These are phyloP conservation scores for Senecio squalidus DNA, from an alignment of 140 eudicot genomes.

Conservation along the genomic window DNA sequence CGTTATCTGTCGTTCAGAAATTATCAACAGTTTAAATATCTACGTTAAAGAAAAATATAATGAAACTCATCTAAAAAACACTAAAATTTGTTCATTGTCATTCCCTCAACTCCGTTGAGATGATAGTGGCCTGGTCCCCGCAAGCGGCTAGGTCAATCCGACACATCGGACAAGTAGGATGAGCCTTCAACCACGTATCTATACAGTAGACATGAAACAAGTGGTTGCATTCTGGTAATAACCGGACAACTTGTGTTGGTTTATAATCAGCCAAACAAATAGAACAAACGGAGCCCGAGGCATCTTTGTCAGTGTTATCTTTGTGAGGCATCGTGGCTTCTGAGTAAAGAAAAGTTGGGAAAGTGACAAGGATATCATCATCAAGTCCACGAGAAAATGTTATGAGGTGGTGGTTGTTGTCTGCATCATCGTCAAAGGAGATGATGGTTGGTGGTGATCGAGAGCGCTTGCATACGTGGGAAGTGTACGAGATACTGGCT, in stretches of 20 bases:
- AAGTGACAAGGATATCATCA: not conserved
- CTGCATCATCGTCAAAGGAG: not conserved
- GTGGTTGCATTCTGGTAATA: not conserved
- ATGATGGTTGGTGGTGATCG: conserved; percentile 3
- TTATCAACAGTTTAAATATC: no score
- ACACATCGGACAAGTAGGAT: conserved; percentile 1
- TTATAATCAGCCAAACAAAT: conserved; percentile 4
- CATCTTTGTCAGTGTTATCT: not conserved
- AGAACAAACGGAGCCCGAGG: not conserved
- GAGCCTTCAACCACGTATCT: conserved; percentile 6
- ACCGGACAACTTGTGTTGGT: not conserved
- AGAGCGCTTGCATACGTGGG: conserved; percentile 18
- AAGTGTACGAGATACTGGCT: conserved; percentile 6
- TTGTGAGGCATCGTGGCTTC: not conserved
- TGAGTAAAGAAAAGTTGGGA: conserved; percentile 5
- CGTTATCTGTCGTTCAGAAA: no score
- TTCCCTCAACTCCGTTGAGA: no score
- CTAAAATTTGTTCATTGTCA: no score
- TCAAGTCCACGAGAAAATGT: conserved; percentile 8
- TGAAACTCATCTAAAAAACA: no score
- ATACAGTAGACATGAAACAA: conserved; percentile 4
- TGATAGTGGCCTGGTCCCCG: not conserved
- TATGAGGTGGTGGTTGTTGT: conserved; percentile 17
- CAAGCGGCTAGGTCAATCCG: not conserved
- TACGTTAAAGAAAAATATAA: no score